These are phyloP conservation scores for Tulasnella sp. DNA, from an alignment of 768 basidiomycete genomes.

Conservation along the genomic window DNA sequence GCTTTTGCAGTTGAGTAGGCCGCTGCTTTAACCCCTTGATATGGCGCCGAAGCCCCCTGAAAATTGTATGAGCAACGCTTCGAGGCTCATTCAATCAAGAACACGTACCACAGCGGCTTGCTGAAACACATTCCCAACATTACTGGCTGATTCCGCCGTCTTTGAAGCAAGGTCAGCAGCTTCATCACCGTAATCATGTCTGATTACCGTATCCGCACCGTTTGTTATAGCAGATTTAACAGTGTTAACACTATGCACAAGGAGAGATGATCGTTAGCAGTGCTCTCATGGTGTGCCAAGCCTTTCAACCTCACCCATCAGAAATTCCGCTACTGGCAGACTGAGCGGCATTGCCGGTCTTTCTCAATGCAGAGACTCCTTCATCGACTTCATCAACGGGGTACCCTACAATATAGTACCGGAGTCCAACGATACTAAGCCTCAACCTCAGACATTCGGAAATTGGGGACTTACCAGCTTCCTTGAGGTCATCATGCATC, in stretches of 20 bases:
- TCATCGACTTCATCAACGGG: background rate
- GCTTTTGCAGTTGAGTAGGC: background rate
- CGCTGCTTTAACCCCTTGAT: background rate
- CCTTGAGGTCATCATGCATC: background rate
- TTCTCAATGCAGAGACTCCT: background rate
- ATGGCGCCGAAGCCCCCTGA: constrained; percentile 3
- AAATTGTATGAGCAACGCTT: background rate
- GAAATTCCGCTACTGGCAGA: no score
- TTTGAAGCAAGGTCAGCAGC: constrained; percentile 6
- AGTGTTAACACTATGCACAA: background rate
- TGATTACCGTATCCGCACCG: background rate
- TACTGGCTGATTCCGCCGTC: background rate
- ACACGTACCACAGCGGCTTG: background rate
- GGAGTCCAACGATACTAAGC: background rate
- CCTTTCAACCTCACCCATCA: no score
- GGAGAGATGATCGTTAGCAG: background rate
- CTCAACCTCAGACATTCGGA: background rate
- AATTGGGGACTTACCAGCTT: constrained; percentile 4
- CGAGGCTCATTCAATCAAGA: background rate
- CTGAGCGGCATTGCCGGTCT: background rate
- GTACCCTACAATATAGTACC: background rate
- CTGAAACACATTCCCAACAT: background rate
- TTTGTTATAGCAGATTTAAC: background rate
- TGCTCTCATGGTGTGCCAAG: no score
- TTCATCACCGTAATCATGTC: constrained; percentile 1